Evolutionary conservation across 2,329 filamentous ascomycete species (phyloP).

Genomic region (Cladophialophora yegresii): DNA sequence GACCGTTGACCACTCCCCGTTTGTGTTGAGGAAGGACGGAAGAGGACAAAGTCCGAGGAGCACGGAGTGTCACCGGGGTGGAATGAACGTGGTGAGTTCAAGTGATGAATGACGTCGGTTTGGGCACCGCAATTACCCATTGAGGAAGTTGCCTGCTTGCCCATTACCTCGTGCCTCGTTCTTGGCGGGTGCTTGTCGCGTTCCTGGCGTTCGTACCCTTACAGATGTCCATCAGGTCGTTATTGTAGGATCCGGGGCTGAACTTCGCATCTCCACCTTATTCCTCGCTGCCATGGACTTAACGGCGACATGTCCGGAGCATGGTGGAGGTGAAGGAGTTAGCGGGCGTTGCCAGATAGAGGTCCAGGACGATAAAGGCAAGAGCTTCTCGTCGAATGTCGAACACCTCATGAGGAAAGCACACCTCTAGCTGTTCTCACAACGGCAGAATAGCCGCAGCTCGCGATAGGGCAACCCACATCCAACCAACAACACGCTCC

Average conservation of each 20-base stretch:
- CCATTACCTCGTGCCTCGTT: not conserved
- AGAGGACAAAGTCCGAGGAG: not conserved
- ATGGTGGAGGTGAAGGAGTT: not conserved
- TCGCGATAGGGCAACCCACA: not conserved
- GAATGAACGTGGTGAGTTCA: not conserved
- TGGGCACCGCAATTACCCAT: not conserved
- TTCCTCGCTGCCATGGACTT: conserved; percentile 1
- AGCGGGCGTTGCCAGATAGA: not conserved
- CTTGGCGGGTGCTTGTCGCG: not conserved
- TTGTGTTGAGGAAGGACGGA: no score
- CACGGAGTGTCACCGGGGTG: not conserved
- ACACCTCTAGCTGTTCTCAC: not conserved
- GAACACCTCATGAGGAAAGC: not conserved
- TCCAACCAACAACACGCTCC: not conserved
- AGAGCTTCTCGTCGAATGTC: not conserved
- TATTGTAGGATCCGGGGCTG: not conserved
- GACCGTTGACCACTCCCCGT: no score
- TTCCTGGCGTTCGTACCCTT: not conserved
- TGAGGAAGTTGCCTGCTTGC: not conserved
- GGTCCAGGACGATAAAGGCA: not conserved
- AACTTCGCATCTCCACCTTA: not conserved
- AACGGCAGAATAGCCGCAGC: not conserved
- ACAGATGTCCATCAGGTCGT: not conserved
- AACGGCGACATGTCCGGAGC: not conserved
- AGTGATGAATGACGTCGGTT: not conserved